Evolutionary conservation across 2,329 filamentous ascomycete species (phyloP).

Genomic region (Didymella lethalis): DNA sequence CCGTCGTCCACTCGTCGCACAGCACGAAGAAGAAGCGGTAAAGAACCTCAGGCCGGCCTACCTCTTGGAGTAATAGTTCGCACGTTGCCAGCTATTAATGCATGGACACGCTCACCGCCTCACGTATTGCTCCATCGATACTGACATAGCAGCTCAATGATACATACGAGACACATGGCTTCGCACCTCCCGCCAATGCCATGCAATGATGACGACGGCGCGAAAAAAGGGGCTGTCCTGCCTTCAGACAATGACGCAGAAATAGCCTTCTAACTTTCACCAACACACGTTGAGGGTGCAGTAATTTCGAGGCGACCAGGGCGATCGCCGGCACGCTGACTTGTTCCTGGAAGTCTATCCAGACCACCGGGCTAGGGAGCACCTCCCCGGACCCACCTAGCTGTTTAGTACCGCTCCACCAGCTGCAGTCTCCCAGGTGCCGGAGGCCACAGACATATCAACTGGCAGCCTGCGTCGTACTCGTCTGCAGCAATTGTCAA

Average conservation of each 20-base stretch:
- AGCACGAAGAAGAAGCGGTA: constrained; percentile 47
- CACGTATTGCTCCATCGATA: constrained; percentile 25
- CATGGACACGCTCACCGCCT: constrained; percentile 40
- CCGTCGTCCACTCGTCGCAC: constrained; percentile 30
- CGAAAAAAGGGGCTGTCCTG: constrained; percentile 37
- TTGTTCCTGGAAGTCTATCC: constrained; percentile 48
- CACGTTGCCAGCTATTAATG: constrained; percentile 31
- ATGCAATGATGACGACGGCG: constrained; percentile 40
- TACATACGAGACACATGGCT: constrained; percentile 15
- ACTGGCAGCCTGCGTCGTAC: not conserved
- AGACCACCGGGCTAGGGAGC: constrained; percentile 45
- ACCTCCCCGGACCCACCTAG: constrained; percentile 49
- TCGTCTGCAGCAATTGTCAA: constrained; percentile 2
- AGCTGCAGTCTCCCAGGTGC: constrained; percentile 29
- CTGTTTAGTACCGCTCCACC: constrained; percentile 29
- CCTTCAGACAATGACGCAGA: constrained; percentile 35
- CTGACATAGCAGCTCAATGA: constrained; percentile 29
- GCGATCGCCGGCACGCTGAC: constrained; percentile 42
- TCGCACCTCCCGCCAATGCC: constrained; percentile 28
- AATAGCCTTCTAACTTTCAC: constrained; percentile 28
- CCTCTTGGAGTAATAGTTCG: constrained; percentile 42
- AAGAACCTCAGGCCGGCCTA: constrained; percentile 33
- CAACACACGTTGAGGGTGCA: constrained; percentile 33
- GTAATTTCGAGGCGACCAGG: constrained; percentile 39
- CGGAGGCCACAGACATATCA: constrained; percentile 9